Conservation (phyloP, 2,329 filamentous ascomycete genomes). For the Drechmeria coniospora region DNA sequence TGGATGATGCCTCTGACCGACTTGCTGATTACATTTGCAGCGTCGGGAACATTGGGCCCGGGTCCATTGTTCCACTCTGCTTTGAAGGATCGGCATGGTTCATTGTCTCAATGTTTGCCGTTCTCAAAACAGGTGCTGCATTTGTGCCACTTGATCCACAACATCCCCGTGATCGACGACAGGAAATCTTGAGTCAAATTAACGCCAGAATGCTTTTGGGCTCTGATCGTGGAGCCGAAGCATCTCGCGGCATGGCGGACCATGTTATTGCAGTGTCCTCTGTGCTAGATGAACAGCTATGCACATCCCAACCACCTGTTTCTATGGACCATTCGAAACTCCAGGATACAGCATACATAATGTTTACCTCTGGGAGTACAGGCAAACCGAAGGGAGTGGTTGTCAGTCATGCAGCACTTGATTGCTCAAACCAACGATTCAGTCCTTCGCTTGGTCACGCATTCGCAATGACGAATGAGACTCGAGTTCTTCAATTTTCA, state of each 20-base stretch:
- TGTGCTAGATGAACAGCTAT: neutral
- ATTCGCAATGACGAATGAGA: conserved; percentile 28
- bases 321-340: neutral
- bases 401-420: conserved; percentile 30
- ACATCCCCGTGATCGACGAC: conserved; percentile 4
- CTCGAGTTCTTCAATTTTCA: conserved; percentile 26
- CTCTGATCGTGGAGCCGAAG: neutral
- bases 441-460: too few species aligned
- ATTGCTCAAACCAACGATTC: too few species aligned
- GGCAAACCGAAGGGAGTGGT: conserved; percentile 13
- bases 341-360: conserved; percentile 7
- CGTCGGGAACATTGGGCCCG: neutral
- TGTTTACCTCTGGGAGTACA: conserved; percentile 14
- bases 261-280: neutral
- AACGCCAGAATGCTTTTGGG: conserved; percentile 4
- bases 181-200: conserved; percentile 2
- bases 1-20: conserved; percentile 2
- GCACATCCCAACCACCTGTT: neutral
- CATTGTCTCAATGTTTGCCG: conserved; percentile 8
- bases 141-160: conserved; percentile 12
- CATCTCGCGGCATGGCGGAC: neutral
- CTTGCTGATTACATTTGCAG: conserved; percentile 1
- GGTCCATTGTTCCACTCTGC: conserved; percentile 1
- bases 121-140: conserved; percentile 13
- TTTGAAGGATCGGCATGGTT: conserved; percentile 8